phyloP scores from a whole-genome alignment of 345 rosid genomes.

The Murraya koenigii region DNA sequence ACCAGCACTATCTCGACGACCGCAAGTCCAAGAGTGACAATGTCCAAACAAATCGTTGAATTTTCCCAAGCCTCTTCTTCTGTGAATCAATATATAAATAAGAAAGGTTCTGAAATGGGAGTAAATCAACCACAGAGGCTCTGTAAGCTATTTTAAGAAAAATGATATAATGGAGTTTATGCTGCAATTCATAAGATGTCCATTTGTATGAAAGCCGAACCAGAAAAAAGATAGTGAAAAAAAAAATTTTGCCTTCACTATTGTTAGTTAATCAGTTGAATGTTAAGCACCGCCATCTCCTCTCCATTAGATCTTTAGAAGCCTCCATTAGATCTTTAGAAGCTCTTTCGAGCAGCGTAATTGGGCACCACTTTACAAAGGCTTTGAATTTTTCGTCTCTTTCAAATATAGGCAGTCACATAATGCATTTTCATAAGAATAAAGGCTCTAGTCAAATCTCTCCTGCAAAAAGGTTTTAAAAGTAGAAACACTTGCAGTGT shows the following conservation, averaged over 20 bases:
- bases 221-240: background rate
- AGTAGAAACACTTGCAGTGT: conserved; percentile 15
- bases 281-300: background rate
- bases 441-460: background rate
- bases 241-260: background rate
- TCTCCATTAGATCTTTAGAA: background rate
- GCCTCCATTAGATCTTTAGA: background rate
- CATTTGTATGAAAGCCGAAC: background rate
- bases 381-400: background rate
- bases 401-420: background rate
- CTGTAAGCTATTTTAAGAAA: background rate
- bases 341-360: background rate
- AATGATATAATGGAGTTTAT: background rate
- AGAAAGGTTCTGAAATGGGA: background rate
- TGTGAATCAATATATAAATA: background rate
- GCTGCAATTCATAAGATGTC: background rate
- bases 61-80: background rate
- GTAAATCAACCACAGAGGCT: background rate
- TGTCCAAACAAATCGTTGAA: background rate
- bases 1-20: conserved; percentile 37
- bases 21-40: background rate
- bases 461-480: background rate
- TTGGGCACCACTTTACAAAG: background rate
- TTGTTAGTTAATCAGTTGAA: background rate
- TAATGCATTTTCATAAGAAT: background rate